Base-by-base conservation (phyloP, 257 asterid species). In the Ophiorrhiza pumila region DNA sequence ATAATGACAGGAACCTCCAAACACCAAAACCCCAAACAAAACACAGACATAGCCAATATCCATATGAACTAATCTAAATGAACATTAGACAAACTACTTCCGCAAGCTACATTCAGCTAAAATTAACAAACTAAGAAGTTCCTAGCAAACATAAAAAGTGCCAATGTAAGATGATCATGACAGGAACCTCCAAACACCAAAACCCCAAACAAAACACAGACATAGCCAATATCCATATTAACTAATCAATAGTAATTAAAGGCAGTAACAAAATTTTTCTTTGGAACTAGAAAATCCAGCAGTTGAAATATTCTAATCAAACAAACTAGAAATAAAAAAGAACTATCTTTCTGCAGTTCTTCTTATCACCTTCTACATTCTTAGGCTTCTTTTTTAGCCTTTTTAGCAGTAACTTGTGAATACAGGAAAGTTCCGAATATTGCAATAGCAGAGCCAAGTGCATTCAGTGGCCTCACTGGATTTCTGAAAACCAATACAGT, bases 401-500 rank as follows among this genome's bases (percentile, higher is more conserved):
- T 92, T 71, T 92, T 92, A 49, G 85, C 90, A 0, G 96, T 87
- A 0, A 92, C 95, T 87, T 93, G 98, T 0, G 97, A 87, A 77
- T 93, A 93, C 86, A 91, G 76, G 88, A 91, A 91, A 25, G 97
- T 91, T 25, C 97, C 96, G 2, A 91, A 84, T 41, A 91, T 85
- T 0, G 96, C 97, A 49, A 91, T 85, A 41, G 96, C 97, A 13
- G 97, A 91, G 53, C 97, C 97, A 20, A 91, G 91, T 22, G 91
- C 97, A 78, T 91, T 91, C 66, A 91, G 81, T 7, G 96, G 97
- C 86, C 94, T 74, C 12, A 91, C 97, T 0, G 96, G 98, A 80
- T 93, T 93, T 84, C 97, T 85, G 86, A 93, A 93, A 55, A 89
- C 98, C 85, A 93, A 80, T 25, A 93, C 96, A 1, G 92, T 85